phyloP scores from a whole-genome alignment of 768 basidiomycete genomes.

The Pleurotus giganteus region DNA sequence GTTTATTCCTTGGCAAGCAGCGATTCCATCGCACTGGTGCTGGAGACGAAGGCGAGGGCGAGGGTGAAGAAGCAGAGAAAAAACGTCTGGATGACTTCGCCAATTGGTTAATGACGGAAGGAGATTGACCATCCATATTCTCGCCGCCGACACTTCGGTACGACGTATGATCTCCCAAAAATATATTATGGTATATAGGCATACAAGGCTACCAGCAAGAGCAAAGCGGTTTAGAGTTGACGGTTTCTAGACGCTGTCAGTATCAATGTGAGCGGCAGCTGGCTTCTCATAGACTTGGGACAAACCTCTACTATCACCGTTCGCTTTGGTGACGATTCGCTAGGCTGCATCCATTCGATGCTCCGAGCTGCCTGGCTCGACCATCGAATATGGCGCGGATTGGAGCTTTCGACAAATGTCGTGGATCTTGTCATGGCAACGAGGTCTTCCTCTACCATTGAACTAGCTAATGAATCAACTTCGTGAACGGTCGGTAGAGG shows the following conservation, averaged over 20 bases:
- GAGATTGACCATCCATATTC: slow-evolving; percentile 42
- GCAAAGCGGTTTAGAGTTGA: slow-evolving; percentile 66
- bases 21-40: slow-evolving; percentile 75
- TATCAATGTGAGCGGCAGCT: background rate
- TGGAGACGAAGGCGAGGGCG: slow-evolving; percentile 60
- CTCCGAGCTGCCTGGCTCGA: slow-evolving; percentile 32
- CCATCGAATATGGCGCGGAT: slow-evolving; percentile 28
- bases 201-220: slow-evolving; percentile 58
- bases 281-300: background rate
- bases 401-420: slow-evolving; percentile 61
- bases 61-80: slow-evolving; percentile 75
- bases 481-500: slow-evolving; percentile 59
- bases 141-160: slow-evolving; percentile 3
- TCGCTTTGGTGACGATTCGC: slow-evolving; percentile 43
- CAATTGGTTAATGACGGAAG: slow-evolving; percentile 81
- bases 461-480: slow-evolving; percentile 49
- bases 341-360: slow-evolving; percentile 46
- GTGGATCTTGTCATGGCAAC: slow-evolving; percentile 75
- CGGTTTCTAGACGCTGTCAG: slow-evolving; percentile 67
- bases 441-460: slow-evolving; percentile 68
- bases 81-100: slow-evolving; percentile 87
- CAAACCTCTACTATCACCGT: slow-evolving; percentile 73
- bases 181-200: slow-evolving; percentile 13
- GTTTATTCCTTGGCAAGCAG: slow-evolving; percentile 78
- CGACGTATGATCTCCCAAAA: background rate